Evolutionary conservation across 2,329 filamentous ascomycete genomes (phyloP).

Genomic region (Cladorrhinum sp.): DNA sequence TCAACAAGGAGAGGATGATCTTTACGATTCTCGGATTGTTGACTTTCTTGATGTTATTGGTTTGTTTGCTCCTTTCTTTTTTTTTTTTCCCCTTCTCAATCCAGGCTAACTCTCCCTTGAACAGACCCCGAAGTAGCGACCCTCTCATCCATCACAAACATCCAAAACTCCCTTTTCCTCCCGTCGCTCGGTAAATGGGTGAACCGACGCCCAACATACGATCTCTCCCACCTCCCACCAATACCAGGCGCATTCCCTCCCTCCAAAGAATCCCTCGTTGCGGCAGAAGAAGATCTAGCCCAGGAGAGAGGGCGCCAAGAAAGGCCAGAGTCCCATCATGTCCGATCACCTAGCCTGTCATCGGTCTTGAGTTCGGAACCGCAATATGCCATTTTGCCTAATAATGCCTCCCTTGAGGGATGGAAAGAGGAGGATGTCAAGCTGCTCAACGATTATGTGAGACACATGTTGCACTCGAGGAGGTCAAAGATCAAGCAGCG

Average conservation of each 20-base stretch:
- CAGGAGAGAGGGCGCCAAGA: conserved; percentile 26
- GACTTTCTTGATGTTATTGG: conserved; percentile 33
- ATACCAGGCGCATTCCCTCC: conserved; percentile 24
- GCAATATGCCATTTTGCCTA: conserved; percentile 76
- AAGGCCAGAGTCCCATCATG: conserved; percentile 1
- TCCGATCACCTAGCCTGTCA: conserved; percentile 53
- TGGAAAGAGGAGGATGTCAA: conserved; percentile 73
- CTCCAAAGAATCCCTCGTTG: conserved; percentile 26
- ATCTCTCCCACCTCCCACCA: conserved; percentile 53
- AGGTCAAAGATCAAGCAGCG: conserved; percentile 75
- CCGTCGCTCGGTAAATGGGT: conserved; percentile 74
- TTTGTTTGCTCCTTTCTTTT: conserved; percentile 16
- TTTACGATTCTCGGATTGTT: conserved; percentile 31
- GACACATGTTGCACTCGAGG: conserved; percentile 82
- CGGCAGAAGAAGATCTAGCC: conserved; percentile 19
- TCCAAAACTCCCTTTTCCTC: conserved; percentile 85
- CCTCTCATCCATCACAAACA: conserved; percentile 79
- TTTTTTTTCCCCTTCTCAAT: not conserved
- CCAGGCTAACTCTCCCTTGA: not conserved
- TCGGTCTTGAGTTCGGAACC: conserved; percentile 62
- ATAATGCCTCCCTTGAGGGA: conserved; percentile 67
- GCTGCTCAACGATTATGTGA: conserved; percentile 79
- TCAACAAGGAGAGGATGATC: conserved; percentile 19
- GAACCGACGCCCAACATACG: conserved; percentile 77
- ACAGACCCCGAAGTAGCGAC: conserved; percentile 80